A percentile compares a stretch with the other conserved stretches of the same genome.
These are phyloP conservation scores for Pseudomassariella vexata DNA, from an alignment of 2,329 filamentous ascomycete species.

Conservation along the genomic window DNA sequence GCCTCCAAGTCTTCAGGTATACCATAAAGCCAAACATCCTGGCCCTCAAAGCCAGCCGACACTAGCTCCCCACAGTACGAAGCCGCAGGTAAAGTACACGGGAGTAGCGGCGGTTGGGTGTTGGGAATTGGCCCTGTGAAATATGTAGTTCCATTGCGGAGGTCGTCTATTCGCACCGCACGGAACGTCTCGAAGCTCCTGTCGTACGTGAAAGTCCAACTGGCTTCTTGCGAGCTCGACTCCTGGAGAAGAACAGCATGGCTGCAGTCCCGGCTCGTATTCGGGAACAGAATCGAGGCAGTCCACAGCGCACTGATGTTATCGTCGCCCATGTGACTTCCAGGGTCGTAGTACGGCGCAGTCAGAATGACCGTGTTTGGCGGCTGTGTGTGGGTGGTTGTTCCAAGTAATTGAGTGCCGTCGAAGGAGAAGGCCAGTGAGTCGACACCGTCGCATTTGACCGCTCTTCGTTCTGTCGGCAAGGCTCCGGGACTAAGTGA, in stretches of 20 bases:
- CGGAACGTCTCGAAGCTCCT: conserved; percentile 71
- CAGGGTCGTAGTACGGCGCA: conserved; percentile 73
- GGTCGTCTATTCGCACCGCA: conserved; percentile 68
- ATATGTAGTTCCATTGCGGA: conserved; percentile 71
- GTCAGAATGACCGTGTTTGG: conserved; percentile 72
- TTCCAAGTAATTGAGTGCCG: conserved; percentile 72
- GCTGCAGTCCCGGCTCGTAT: conserved; percentile 72
- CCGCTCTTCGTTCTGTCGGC: conserved; percentile 63
- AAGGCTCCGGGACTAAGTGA: conserved; percentile 61
- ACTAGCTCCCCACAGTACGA: conserved; percentile 67
- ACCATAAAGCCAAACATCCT: conserved; percentile 74
- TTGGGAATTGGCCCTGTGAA: conserved; percentile 65
- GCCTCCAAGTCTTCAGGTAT: conserved; percentile 68
- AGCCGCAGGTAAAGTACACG: conserved; percentile 63
- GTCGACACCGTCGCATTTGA: conserved; percentile 74
- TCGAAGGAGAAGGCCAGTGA: conserved; percentile 70
- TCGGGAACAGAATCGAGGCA: conserved; percentile 78
- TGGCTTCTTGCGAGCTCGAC: conserved; percentile 57
- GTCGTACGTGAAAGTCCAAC: conserved; percentile 76
- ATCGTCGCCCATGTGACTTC: conserved; percentile 58
- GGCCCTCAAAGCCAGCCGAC: conserved; percentile 66
- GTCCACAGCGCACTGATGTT: conserved; percentile 75
- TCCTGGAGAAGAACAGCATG: conserved; percentile 67
- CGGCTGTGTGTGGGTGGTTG: conserved; percentile 58
- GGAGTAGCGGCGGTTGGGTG: conserved; percentile 54